These are phyloP conservation scores for Cutaneotrichosporon sp. DNA, from an alignment of 1,284 basidiomycete genomes.

Conservation along the genomic window DNA sequence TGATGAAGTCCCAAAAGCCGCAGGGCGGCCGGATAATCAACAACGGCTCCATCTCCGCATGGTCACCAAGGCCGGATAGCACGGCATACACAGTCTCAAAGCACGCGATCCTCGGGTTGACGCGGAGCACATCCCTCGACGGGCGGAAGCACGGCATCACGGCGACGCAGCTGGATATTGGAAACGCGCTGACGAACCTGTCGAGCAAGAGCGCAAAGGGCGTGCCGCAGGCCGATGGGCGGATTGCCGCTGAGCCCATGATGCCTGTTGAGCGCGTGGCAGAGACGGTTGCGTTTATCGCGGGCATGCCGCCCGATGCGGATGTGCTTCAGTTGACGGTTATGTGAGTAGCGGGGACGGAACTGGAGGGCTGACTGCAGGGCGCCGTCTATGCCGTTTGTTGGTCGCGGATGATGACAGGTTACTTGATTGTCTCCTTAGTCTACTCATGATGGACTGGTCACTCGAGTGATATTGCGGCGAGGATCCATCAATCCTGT, in stretches of 20 bases:
- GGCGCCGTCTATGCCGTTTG: slow-evolving; percentile 20
- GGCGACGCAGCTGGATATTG: slow-evolving; percentile 74
- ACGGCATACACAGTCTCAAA: slow-evolving; percentile 69
- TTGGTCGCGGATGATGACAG: slow-evolving; percentile 13
- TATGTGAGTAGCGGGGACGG: slow-evolving; percentile 55
- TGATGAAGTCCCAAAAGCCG: slow-evolving; percentile 68
- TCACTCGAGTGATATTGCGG: background rate
- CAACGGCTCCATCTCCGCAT: slow-evolving; percentile 72
- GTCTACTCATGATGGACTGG: background rate
- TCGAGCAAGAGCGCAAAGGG: slow-evolving; percentile 52
- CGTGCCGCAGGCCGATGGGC: slow-evolving; percentile 64
- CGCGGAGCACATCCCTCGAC: slow-evolving; percentile 68
- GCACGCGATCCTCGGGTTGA: slow-evolving; percentile 70
- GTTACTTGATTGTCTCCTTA: background rate
- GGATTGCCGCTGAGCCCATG: slow-evolving; percentile 55
- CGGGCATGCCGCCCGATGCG: slow-evolving; percentile 61
- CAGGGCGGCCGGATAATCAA: slow-evolving; percentile 77
- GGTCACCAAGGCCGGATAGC: slow-evolving; percentile 61
- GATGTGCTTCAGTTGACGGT: slow-evolving; percentile 57
- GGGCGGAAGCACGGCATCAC: slow-evolving; percentile 68
- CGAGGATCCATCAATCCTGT: background rate
- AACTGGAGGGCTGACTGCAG: slow-evolving; percentile 9
- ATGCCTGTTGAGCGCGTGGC: slow-evolving; percentile 59
- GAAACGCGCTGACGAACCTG: slow-evolving; percentile 64
- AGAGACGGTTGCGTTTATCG: slow-evolving; percentile 64